Evolutionary conservation across 2,329 filamentous ascomycete genomes (phyloP).

Genomic region (Colletotrichum cereale): DNA sequence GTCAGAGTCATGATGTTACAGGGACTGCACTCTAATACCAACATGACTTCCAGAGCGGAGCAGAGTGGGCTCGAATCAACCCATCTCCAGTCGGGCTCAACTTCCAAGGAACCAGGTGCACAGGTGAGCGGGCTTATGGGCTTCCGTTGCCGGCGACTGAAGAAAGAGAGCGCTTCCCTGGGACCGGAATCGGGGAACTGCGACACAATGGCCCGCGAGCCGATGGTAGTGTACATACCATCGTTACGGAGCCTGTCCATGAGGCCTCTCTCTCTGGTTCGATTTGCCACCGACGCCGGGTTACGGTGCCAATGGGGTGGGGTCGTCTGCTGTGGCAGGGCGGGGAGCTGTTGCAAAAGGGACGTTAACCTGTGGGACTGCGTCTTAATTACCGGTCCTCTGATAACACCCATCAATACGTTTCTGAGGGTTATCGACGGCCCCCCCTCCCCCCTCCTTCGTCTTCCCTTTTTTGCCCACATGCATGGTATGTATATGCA

Average conservation of each 20-base stretch:
- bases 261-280: constrained; percentile 14
- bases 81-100: background rate
- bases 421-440: background rate
- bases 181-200: background rate
- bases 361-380: background rate
- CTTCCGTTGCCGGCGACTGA: background rate
- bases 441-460: background rate
- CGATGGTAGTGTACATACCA: background rate
- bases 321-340: constrained; percentile 21
- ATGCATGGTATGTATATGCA: background rate
- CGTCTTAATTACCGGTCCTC: constrained; percentile 5
- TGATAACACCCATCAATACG: constrained; percentile 21
- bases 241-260: background rate
- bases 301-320: constrained; percentile 29
- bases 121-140: constrained; percentile 5
- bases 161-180: background rate
- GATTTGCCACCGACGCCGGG: constrained; percentile 18
- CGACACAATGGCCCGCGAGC: constrained; percentile 3
- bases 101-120: constrained; percentile 15
- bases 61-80: constrained; percentile 21
- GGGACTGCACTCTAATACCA: constrained; percentile 18
- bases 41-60: constrained; percentile 36
- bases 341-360: constrained; percentile 29
- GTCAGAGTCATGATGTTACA: constrained; percentile 30
- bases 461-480: constrained; percentile 15